A percentile compares a stretch with the other conserved stretches of the same genome.
phyloP scores from a whole-genome alignment of 164 flowering plant genomes.

The Kingdonia uniflora region DNA sequence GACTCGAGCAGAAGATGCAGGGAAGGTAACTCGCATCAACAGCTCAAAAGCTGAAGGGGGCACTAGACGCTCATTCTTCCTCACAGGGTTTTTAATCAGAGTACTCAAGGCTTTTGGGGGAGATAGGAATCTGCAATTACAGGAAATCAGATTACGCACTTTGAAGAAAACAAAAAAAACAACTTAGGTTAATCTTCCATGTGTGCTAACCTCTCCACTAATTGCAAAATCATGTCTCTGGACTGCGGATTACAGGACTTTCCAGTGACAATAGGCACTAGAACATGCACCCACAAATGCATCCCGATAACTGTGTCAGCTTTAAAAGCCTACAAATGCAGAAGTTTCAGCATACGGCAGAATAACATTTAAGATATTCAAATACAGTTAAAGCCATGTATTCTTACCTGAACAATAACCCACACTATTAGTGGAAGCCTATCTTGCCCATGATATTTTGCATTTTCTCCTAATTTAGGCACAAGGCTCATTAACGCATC shows the following conservation, averaged over 20 bases:
- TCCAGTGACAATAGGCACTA: slow-evolving; percentile 57
- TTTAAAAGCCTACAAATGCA: slow-evolving; percentile 48
- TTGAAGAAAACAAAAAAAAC: not conserved
- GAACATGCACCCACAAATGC: slow-evolving; percentile 53
- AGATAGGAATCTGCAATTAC: slow-evolving; percentile 52
- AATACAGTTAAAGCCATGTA: not conserved
- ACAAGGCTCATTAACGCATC: slow-evolving; percentile 47
- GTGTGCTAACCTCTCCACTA: slow-evolving; percentile 63
- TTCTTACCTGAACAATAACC: slow-evolving; percentile 68
- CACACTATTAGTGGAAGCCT: slow-evolving; percentile 74
- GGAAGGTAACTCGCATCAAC: slow-evolving; percentile 58
- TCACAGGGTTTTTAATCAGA: slow-evolving; percentile 67
- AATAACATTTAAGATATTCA: too few relatives aligned
- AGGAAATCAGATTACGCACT: too few relatives aligned
- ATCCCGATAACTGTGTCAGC: slow-evolving; percentile 76
- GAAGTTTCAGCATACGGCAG: not conserved
- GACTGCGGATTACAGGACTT: slow-evolving; percentile 73
- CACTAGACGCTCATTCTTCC: slow-evolving; percentile 82
- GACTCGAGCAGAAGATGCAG: slow-evolving; percentile 53
- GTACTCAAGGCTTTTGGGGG: slow-evolving; percentile 68
- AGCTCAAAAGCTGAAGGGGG: slow-evolving; percentile 69
- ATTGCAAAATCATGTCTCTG: slow-evolving; percentile 80
- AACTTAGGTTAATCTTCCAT: not conserved
- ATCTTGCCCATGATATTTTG: slow-evolving; percentile 83
- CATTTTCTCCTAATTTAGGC: slow-evolving; percentile 45